Evolutionary conservation across 2,329 filamentous ascomycete species (phyloP).

Genomic region (Fusarium burgessii): DNA sequence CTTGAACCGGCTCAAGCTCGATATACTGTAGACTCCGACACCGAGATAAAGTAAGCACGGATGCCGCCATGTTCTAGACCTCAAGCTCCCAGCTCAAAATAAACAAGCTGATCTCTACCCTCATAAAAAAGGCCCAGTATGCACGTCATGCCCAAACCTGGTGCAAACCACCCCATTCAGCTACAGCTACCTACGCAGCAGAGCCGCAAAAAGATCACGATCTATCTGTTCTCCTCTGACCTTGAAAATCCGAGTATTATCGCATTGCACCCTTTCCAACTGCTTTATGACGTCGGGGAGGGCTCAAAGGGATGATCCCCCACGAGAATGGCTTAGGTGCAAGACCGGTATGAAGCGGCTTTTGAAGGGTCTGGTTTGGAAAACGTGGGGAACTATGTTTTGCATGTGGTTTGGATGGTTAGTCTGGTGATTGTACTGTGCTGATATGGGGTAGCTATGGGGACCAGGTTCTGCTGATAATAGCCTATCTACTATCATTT

Average conservation of each 20-base stretch:
- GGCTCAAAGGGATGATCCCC: constrained; percentile 20
- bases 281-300: constrained; percentile 17
- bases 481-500: background rate
- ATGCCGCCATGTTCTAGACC: background rate
- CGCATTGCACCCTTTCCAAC: background rate
- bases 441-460: constrained; percentile 7
- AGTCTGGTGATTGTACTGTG: constrained; percentile 18
- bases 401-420: constrained; percentile 15
- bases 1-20: constrained; percentile 1
- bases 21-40: background rate
- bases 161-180: background rate
- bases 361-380: constrained; percentile 4
- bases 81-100: background rate
- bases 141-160: constrained; percentile 13
- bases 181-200: background rate
- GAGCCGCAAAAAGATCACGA: constrained; percentile 9
- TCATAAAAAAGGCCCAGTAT: background rate
- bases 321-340: constrained; percentile 16
- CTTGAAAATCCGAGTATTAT: background rate
- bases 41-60: background rate
- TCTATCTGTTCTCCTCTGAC: background rate
- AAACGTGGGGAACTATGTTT: constrained; percentile 30
- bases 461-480: background rate
- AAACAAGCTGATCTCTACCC: background rate
- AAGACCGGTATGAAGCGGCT: constrained; percentile 23